Percentiles rank a stretch among this genome's conserved stretches.
phyloP scores from a whole-genome alignment of 495 filamentous ascomycete genomes.

The Daldinia loculata region DNA sequence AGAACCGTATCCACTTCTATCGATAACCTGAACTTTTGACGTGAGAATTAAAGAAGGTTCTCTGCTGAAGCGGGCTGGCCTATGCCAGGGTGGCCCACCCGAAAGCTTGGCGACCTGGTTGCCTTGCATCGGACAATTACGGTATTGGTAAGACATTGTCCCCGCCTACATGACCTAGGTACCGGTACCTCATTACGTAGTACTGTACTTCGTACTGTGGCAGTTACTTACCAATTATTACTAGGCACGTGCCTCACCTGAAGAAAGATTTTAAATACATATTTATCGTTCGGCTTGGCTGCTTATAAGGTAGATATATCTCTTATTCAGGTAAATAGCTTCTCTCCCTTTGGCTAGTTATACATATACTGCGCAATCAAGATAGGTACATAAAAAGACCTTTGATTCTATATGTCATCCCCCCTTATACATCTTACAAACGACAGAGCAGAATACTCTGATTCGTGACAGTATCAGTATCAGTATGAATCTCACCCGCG shows the following conservation, averaged over 20 bases:
- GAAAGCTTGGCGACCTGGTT: conserved; percentile 17
- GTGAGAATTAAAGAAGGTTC: neutral
- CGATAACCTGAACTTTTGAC: no score
- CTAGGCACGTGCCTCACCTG: conserved; percentile 12
- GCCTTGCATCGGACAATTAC: conserved; percentile 40
- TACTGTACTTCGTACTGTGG: no score
- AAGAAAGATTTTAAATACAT: neutral
- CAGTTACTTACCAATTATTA: conserved; percentile 8
- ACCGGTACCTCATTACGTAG: no score
- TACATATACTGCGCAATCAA: neutral
- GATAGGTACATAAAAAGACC: no score
- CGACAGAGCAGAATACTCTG: neutral
- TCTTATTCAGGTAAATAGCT: no score
- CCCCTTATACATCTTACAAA: neutral
- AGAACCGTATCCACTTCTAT: neutral
- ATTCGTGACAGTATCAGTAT: neutral
- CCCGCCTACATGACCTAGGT: neutral
- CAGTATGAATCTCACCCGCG: neutral
- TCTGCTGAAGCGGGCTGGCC: neutral
- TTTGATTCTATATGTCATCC: neutral
- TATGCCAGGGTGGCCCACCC: neutral
- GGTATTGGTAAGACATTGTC: conserved; percentile 13
- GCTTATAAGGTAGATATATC: no score
- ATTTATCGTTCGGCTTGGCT: no score
- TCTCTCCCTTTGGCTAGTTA: no score